A percentile compares a stretch with the other conserved stretches of the same genome.
Conservation (phyloP, 2,329 filamentous ascomycete species). For the Aureobasidium zeae region DNA sequence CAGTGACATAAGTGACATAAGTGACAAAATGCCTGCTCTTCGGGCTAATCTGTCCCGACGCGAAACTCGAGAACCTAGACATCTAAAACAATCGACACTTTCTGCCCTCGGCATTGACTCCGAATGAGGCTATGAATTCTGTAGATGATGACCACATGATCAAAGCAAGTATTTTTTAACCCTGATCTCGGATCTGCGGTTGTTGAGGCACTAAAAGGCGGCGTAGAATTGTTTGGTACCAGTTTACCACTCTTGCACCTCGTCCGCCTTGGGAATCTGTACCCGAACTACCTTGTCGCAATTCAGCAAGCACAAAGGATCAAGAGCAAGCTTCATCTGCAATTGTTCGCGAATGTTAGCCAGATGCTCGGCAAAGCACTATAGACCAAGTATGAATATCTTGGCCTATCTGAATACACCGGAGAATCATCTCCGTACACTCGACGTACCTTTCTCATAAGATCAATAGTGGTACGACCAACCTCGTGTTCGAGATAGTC, state of each 20-base stretch:
- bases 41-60: no score
- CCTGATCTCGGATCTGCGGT: no score
- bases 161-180: no score
- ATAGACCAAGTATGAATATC: no score
- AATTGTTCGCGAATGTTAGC: conserved; percentile 14
- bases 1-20: no score
- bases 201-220: conserved; percentile 7
- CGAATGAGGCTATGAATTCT: not conserved
- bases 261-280: conserved; percentile 40
- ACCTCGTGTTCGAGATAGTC: conserved; percentile 75
- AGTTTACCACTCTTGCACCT: conserved; percentile 34
- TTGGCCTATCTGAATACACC: not conserved
- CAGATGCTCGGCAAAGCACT: no score
- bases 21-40: no score
- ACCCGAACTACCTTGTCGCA: conserved; percentile 57
- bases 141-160: conserved; percentile 6
- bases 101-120: conserved; percentile 6
- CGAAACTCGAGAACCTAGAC: no score
- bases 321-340: conserved; percentile 72
- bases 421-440: not conserved
- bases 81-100: conserved; percentile 10
- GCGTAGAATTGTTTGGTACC: not conserved
- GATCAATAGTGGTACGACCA: conserved; percentile 63
- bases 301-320: conserved; percentile 60
- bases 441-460: conserved; percentile 63